Evolutionary conservation across 1,284 basidiomycete genomes (phyloP).

Genomic region (Tilletiopsis washingtonensis): DNA sequence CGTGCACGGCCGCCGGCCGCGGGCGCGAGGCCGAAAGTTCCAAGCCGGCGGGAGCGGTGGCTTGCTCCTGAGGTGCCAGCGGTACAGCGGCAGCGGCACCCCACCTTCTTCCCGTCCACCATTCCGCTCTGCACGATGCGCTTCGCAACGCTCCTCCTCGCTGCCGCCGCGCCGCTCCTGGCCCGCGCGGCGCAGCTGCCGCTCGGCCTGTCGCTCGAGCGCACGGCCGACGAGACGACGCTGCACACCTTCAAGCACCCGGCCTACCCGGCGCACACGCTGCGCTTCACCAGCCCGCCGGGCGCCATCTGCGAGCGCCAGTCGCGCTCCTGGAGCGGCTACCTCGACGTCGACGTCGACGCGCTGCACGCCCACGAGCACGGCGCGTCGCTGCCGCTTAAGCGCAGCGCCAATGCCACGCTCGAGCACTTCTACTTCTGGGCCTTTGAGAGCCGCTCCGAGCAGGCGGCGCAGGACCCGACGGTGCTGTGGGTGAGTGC

Average conservation of each 20-base stretch:
- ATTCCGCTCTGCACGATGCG: no score
- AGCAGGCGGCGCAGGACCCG: slow-evolving; percentile 35
- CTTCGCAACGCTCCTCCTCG: no score
- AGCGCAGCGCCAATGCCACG: slow-evolving; percentile 13
- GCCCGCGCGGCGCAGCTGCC: no score
- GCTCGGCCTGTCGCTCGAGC: no score
- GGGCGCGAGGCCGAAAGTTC: no score
- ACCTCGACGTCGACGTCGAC: slow-evolving; percentile 45
- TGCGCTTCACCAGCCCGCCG: slow-evolving; percentile 32
- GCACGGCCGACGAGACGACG: not conserved
- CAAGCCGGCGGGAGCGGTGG: no score
- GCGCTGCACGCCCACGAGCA: slow-evolving; percentile 18
- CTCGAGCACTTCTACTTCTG: slow-evolving; percentile 47
- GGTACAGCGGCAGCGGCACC: no score
- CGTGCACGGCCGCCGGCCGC: no score
- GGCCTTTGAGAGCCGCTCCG: slow-evolving; percentile 41
- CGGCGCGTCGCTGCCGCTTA: not conserved
- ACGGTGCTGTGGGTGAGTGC: slow-evolving; percentile 45
- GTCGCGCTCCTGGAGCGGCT: slow-evolving; percentile 35
- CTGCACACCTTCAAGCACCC: slow-evolving; percentile 21
- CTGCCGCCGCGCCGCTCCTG: no score
- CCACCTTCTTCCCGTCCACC: no score
- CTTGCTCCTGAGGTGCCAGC: no score
- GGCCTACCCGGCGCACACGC: slow-evolving; percentile 37
- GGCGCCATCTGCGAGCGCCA: slow-evolving; percentile 29